A percentile compares a stretch with the other conserved stretches of the same genome.
phyloP scores from a whole-genome alignment of 495 filamentous ascomycete genomes.

The Cetradonia linearis region DNA sequence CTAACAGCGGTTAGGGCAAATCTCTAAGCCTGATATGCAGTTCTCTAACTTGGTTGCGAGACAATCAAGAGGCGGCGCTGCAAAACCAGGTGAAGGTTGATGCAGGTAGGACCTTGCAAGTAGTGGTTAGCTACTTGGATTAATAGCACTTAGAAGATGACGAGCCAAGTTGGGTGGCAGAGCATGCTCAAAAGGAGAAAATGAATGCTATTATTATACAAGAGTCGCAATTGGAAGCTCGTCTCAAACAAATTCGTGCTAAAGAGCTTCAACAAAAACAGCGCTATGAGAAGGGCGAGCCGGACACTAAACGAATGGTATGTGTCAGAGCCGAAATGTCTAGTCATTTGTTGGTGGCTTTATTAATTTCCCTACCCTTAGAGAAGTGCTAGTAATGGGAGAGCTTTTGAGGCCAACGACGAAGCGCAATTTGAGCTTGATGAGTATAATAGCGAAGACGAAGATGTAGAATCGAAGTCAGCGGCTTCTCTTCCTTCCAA shows the following conservation, averaged over 20 bases:
- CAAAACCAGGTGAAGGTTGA: constrained; percentile 39
- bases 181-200: constrained; percentile 59
- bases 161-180: constrained; percentile 84
- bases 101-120: constrained; percentile 27
- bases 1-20: constrained; percentile 59
- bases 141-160: constrained; percentile 44
- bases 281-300: constrained; percentile 36
- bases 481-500: constrained; percentile 21
- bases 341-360: too few relatives aligned
- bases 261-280: constrained; percentile 56
- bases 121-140: constrained; percentile 10
- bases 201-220: constrained; percentile 53
- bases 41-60: constrained; percentile 84
- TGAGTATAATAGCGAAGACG: constrained; percentile 68
- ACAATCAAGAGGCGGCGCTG: constrained; percentile 61
- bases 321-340: constrained; percentile 8
- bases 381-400: constrained; percentile 30
- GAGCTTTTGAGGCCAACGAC: constrained; percentile 36
- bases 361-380: too few relatives aligned
- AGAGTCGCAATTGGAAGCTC: constrained; percentile 60
- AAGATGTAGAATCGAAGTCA: constrained; percentile 26
- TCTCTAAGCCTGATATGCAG: constrained; percentile 91
- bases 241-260: constrained; percentile 54
- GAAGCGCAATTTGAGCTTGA: constrained; percentile 69
- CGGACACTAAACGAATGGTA: constrained; percentile 37